A percentile compares a stretch with the other conserved stretches of the same genome.
These are phyloP conservation scores for Straminergon stramineum DNA, from an alignment of 225 moss, liverwort and hornwort genomes.

Conservation along the genomic window DNA sequence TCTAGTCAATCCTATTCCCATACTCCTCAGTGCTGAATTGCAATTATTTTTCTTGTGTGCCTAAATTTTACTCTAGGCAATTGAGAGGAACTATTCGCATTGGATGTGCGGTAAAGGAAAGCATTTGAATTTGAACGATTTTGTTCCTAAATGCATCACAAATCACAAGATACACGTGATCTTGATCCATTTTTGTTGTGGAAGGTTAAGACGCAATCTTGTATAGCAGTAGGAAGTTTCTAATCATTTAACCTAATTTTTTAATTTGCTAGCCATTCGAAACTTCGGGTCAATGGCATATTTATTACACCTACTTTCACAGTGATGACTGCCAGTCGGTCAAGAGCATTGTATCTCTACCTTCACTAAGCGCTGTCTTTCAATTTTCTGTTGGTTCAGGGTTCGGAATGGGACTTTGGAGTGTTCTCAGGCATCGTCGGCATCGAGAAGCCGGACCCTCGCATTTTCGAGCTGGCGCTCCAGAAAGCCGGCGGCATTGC, in stretches of 20 bases:
- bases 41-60: not conserved
- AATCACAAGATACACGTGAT: not conserved
- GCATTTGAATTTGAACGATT: not conserved
- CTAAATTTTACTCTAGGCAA: not conserved
- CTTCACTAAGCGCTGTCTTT: not conserved
- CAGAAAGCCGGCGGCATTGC: conserved; percentile 43
- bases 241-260: not conserved
- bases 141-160: not conserved
- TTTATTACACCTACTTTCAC: not conserved
- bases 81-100: not conserved
- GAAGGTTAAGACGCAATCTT: not conserved
- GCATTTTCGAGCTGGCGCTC: conserved; percentile 63
- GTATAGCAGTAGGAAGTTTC: not conserved
- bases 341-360: not conserved
- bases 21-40: not conserved
- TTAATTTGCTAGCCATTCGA: not conserved
- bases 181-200: not conserved
- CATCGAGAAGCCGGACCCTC: conserved; percentile 70
- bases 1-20: not conserved
- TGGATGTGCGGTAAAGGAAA: too few relatives aligned
- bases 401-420: conserved; percentile 58
- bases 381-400: not conserved
- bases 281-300: not conserved
- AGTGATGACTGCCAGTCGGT: not conserved
- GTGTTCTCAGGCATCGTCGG: conserved; percentile 61